Conservation (phyloP, 768 basidiomycete species). For the Megacollybia marginata region DNA sequence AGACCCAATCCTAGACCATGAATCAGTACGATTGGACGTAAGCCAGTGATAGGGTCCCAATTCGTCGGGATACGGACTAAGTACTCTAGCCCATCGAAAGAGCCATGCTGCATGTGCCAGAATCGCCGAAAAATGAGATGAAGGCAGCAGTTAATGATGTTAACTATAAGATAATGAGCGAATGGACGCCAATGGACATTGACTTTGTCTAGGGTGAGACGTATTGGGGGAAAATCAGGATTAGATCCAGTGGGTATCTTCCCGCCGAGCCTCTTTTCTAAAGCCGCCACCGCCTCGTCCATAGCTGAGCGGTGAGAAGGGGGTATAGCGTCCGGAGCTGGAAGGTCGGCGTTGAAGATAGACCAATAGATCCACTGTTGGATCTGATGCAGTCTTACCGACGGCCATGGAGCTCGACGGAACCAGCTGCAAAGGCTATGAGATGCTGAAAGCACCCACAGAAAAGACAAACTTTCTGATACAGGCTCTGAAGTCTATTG, state of each 20-base stretch:
- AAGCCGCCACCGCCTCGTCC: slow-evolving; percentile 49
- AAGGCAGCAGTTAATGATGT: slow-evolving; percentile 38
- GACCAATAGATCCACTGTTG: slow-evolving; percentile 80
- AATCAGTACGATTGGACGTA: slow-evolving; percentile 72
- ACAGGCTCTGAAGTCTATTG: slow-evolving; percentile 63
- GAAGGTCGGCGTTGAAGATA: slow-evolving; percentile 64
- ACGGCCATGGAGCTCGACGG: slow-evolving; percentile 63
- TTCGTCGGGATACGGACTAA: slow-evolving; percentile 60
- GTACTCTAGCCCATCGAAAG: slow-evolving; percentile 71
- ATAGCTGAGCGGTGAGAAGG: slow-evolving; percentile 40
- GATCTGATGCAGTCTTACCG: slow-evolving; percentile 55
- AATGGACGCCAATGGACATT: slow-evolving; percentile 64
- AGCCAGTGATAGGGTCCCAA: slow-evolving; percentile 54
- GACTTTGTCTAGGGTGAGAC: slow-evolving; percentile 74
- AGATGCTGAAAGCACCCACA: too few species aligned
- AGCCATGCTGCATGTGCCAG: slow-evolving; percentile 36
- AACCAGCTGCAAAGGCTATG: slow-evolving; percentile 45
- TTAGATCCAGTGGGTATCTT: slow-evolving; percentile 55
- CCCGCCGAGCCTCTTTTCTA: slow-evolving; percentile 70
- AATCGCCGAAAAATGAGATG: slow-evolving; percentile 34
- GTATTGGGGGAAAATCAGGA: slow-evolving; percentile 43
- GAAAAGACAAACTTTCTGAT: slow-evolving; percentile 45
- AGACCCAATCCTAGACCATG: slow-evolving; percentile 88
- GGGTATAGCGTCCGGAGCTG: slow-evolving; percentile 39
- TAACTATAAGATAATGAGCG: slow-evolving; percentile 50